Evolutionary conservation across 1,139 yeast species (phyloP).

Genomic region (Suhomyces chickasaworum): DNA sequence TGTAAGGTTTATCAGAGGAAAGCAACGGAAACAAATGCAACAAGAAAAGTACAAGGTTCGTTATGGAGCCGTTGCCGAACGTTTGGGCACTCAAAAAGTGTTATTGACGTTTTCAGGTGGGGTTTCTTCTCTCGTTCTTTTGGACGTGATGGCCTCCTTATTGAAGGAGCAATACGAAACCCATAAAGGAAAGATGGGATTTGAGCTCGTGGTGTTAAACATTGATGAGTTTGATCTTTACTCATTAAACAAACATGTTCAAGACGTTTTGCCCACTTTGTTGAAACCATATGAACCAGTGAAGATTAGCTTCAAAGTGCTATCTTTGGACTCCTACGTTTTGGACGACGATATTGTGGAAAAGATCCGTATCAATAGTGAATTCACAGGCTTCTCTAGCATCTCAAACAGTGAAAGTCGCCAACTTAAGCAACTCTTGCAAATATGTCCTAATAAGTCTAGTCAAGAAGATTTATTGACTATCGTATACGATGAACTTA

Average conservation of each 20-base stretch:
- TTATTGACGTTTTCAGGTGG: constrained; percentile 69
- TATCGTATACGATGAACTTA: constrained; percentile 51
- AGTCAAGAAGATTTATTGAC: constrained; percentile 62
- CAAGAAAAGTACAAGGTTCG: constrained; percentile 71
- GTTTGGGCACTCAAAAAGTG: constrained; percentile 41
- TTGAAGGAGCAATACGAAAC: constrained; percentile 59
- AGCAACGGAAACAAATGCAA: constrained; percentile 76
- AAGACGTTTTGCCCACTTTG: constrained; percentile 24
- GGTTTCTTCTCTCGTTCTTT: constrained; percentile 61
- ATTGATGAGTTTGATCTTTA: constrained; percentile 43
- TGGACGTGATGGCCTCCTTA: constrained; percentile 66
- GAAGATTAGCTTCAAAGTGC: constrained; percentile 35
- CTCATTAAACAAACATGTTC: constrained; percentile 20
- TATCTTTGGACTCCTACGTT: constrained; percentile 43
- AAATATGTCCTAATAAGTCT: constrained; percentile 50
- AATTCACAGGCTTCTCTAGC: constrained; percentile 28
- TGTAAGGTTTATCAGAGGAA: constrained; percentile 67
- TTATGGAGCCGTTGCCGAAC: constrained; percentile 42
- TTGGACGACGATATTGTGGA: constrained; percentile 27
- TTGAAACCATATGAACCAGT: constrained; percentile 26
- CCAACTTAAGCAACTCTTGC: constrained; percentile 30
- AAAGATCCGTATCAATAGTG: constrained; percentile 29
- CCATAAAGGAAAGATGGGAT: constrained; percentile 71
- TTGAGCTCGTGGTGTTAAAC: constrained; percentile 56
- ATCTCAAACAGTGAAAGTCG: constrained; percentile 12